These are phyloP conservation scores for Scheffersomyces spartinae DNA, from an alignment of 805 yeast species.

Conservation along the genomic window DNA sequence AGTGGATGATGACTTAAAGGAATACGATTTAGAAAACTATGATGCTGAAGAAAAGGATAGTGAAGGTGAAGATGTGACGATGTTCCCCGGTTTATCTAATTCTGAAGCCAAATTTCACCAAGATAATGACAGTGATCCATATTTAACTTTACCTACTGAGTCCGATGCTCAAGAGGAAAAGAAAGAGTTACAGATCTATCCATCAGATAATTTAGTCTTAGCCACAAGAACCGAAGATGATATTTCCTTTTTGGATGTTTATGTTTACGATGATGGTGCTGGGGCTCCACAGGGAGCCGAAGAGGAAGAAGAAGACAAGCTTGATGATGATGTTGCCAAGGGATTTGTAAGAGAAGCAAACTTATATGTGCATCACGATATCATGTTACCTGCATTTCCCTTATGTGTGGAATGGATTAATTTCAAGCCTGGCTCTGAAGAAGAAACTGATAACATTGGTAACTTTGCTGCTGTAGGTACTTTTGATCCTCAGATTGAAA, in stretches of 20 bases:
- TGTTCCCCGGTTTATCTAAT: constrained; percentile 62
- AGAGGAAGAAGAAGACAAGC: constrained; percentile 57
- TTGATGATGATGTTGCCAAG: constrained; percentile 63
- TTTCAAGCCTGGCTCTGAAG: constrained; percentile 45
- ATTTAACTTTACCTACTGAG: constrained; percentile 49
- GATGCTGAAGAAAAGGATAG: constrained; percentile 42
- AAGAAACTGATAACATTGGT: constrained; percentile 42
- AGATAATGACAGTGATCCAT: constrained; percentile 40
- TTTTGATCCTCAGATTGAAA: constrained; percentile 93
- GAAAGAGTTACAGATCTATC: constrained; percentile 73
- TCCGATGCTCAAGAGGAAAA: constrained; percentile 65
- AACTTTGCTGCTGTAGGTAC: constrained; percentile 96
- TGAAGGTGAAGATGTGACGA: constrained; percentile 48
- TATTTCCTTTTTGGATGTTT: constrained; percentile 81
- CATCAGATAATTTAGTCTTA: constrained; percentile 80
- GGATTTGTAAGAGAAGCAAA: constrained; percentile 65
- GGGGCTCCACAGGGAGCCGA: constrained; percentile 62
- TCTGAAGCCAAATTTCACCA: constrained; percentile 47
- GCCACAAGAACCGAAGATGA: constrained; percentile 97
- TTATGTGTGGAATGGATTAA: constrained; percentile 93
- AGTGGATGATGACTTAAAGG: constrained; percentile 76
- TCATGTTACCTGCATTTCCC: constrained; percentile 96
- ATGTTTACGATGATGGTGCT: constrained; percentile 89
- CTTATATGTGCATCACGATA: constrained; percentile 88
- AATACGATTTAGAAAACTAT: constrained; percentile 76